Percentiles rank a stretch among this genome's conserved stretches.
These are phyloP conservation scores for Xylaria intraflava DNA, from an alignment of 495 filamentous ascomycete genomes.

Conservation along the genomic window DNA sequence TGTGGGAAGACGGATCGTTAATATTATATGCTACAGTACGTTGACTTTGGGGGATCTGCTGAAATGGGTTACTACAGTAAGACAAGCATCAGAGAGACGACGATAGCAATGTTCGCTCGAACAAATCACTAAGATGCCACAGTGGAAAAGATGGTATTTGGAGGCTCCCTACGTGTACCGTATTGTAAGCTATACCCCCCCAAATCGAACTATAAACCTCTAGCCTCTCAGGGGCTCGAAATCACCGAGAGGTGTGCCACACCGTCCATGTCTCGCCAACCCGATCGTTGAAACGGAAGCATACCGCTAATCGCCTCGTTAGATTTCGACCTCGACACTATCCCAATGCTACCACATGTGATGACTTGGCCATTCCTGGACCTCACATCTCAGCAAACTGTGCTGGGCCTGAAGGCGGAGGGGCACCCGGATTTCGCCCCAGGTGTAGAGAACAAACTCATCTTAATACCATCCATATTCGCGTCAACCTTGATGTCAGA, in stretches of 20 bases:
- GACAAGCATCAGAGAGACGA: not conserved
- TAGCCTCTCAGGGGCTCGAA: not conserved
- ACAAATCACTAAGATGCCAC: not conserved
- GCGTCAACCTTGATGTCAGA: not conserved
- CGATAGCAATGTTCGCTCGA: not conserved
- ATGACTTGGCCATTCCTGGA: not conserved
- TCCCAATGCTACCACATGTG: not conserved
- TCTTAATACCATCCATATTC: not conserved
- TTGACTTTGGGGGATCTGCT: not conserved
- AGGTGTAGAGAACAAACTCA: not conserved
- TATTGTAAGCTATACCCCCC: not conserved
- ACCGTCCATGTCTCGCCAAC: not conserved
- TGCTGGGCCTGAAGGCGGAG: not conserved
- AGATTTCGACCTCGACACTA: not conserved
- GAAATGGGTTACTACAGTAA: constrained; percentile 6
- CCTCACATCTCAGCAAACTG: not conserved
- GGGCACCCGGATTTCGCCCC: not conserved
- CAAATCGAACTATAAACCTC: no score
- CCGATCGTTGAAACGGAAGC: not conserved
- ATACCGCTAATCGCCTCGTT: not conserved
- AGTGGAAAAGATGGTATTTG: constrained; percentile 1
- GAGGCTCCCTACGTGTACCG: not conserved
- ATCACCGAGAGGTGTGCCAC: not conserved
- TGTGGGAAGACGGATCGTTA: not conserved
- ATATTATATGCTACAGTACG: not conserved